Evolutionary conservation across 371 early-diverging fungal genomes (phyloP), one percentile per base, ranked within the genome.

Genomic region (Coemansia sp.): DNA sequence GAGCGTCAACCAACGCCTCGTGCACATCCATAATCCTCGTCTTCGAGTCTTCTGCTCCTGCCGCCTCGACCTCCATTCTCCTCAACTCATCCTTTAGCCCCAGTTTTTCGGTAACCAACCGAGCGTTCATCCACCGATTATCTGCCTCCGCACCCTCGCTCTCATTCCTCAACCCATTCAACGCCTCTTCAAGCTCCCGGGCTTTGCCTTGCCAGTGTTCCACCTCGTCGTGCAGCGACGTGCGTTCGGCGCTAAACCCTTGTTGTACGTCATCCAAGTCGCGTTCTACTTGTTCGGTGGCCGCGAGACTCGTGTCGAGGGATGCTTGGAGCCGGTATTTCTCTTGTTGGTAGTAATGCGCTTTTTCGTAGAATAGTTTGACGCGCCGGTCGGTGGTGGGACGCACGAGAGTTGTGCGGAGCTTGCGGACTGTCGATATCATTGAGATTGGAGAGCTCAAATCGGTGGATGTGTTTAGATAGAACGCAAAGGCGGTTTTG

Each of bases 251-350:
- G 63, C 68, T 58, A 66, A 65, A 78, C 40, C 69, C 74, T 6
- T 68, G 59, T 60, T 78, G 78, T 5, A 78, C 69, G 21, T 78
- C 78, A 48, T 78, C 78, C 4, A 78, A 54, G 56, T 78, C 78
- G 52, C 69, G 66, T n/a, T 78, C 78, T 11, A 60, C 40, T 47
- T 68, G 68, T 52, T 72, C 78, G 21, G 64, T 67, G 26, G 67
- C 71, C 3, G 69, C 74, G 21, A 60, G 61, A 18, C 22, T 21
- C 8, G 68, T 68, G 7, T 64, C 40, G 14, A 78, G 62, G 64
- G 73, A 70, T 40, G 73, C 78, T 47, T 78, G 75, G 24, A 78
- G 57, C 11, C 74, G 57, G 67, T 78, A 78, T 56, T 78, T 78
- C 48, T 73, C 78, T 56, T 60, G 45, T 60, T 78, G 78, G 68